Base-by-base conservation (phyloP, 2,329 filamentous ascomycete genomes). In the Fusarium acutatum region DNA sequence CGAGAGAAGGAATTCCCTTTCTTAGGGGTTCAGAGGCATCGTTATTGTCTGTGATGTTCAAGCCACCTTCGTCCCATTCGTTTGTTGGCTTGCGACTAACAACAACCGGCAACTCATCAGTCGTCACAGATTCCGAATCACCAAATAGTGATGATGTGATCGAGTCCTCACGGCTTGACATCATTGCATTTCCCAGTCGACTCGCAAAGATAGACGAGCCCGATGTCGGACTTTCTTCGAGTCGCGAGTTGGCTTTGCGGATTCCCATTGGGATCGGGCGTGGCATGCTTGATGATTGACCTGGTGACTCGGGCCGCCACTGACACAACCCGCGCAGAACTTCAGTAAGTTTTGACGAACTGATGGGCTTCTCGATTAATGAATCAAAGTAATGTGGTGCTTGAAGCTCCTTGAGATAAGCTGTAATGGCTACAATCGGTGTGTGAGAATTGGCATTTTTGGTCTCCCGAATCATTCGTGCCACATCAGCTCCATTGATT, bases 381-480 rank as follows among this genome's bases (percentile, higher is more conserved):
- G 94, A 94, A 81, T 98, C 95, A 79, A 99, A 99, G 82, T 98
- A 94, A 83, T 99, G 96, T 7, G 94, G 94, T 67, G 95, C 95
- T 75, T 96, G 95, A 5, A 99, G 87, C 79, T 99, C 96, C 81
- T 98, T 98, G n/a, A 99, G 86, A 81, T 99, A 99, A 12, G 96
- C 96, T 7, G 96, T 99, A 38, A 99, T 96, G 53, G 95, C 95
- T 64, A 99, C 94, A 70, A 99, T 97, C 0, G 96, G 96, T 1
- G 96, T 99, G 76, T 96, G 92, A 0, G 94, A 93, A 80, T 99
- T 99, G 66, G 94, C 91, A 81, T 98, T 98, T 84, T 96, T 96
- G 2, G 96, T 98, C 80, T 98, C 96, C 53, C 96, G 92, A 75
- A 99, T 95, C 96, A 99, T 99, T 38, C 96, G 93, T 57, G 96